Evolutionary conservation across 2,329 filamentous ascomycete species (phyloP).

Genomic region (Trichophyton equinum): DNA sequence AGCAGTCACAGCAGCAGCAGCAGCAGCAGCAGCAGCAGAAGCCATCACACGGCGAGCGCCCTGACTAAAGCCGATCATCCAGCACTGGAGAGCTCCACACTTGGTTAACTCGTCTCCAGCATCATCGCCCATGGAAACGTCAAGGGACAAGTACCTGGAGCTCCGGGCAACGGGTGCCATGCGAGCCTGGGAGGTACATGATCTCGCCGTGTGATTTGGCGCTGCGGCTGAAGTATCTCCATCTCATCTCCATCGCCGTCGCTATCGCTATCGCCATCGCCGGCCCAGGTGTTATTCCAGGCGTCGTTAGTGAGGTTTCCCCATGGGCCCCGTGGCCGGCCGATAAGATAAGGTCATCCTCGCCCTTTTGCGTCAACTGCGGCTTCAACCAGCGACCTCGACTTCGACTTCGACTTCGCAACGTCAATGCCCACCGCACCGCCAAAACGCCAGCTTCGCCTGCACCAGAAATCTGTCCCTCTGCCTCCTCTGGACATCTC

Average conservation of each 20-base stretch:
- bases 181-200: not conserved
- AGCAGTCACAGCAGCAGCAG: too few species aligned
- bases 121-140: not conserved
- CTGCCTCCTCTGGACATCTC: not conserved
- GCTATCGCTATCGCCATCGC: too few species aligned
- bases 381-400: too few species aligned
- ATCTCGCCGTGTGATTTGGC: constrained; percentile 1
- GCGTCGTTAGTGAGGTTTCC: too few species aligned
- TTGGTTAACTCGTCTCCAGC: not conserved
- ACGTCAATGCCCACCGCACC: too few species aligned
- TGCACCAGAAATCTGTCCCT: not conserved
- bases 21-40: too few species aligned
- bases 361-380: not conserved
- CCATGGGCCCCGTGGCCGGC: not conserved
- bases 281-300: too few species aligned
- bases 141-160: not conserved
- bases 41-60: too few species aligned
- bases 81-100: too few species aligned
- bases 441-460: not conserved
- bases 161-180: not conserved
- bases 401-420: too few species aligned
- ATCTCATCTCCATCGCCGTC: not conserved
- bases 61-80: not conserved
- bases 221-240: not conserved
- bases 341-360: constrained; percentile 4